Evolutionary conservation across 2,329 filamentous ascomycete genomes (phyloP).

Genomic region (Penicillium thymicola): DNA sequence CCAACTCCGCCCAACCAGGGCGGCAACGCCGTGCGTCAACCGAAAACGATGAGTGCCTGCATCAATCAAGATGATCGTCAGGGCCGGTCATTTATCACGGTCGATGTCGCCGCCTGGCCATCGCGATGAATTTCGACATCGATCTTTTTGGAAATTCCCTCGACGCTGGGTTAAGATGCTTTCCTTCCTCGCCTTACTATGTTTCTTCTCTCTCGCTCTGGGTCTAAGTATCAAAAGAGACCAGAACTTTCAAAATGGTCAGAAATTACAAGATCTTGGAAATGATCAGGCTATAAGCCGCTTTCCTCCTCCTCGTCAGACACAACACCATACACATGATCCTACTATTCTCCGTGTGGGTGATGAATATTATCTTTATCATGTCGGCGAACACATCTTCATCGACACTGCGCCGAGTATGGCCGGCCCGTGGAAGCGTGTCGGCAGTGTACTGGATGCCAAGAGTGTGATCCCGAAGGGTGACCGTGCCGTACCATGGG

Average conservation of each 20-base stretch:
- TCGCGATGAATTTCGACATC: conserved; percentile 15
- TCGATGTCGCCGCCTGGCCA: conserved; percentile 15
- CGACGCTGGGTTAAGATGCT: conserved; percentile 26
- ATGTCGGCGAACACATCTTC: conserved; percentile 32
- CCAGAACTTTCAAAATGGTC: conserved; percentile 3
- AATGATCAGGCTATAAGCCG: neutral
- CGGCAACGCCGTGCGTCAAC: conserved; percentile 21
- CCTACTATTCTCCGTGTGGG: conserved; percentile 30
- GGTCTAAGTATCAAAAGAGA: conserved; percentile 13
- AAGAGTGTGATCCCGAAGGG: conserved; percentile 36
- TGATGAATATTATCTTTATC: conserved; percentile 32
- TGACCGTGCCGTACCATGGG: conserved; percentile 43
- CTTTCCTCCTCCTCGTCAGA: conserved; percentile 23
- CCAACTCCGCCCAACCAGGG: conserved; percentile 17
- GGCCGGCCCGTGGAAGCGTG: conserved; percentile 31
- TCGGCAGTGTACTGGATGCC: conserved; percentile 28
- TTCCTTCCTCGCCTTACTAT: conserved; percentile 16
- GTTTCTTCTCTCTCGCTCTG: conserved; percentile 17
- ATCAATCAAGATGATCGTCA: conserved; percentile 22
- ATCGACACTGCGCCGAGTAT: conserved; percentile 30
- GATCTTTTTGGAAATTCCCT: conserved; percentile 17
- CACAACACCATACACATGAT: conserved; percentile 32
- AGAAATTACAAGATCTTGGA: conserved; percentile 6
- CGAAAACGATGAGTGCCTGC: conserved; percentile 23
- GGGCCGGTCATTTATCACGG: conserved; percentile 23